Percentiles rank a stretch among this genome's conserved stretches.
Evolutionary conservation across 805 yeast genomes (phyloP).

Genomic region (Ogataea pini): DNA sequence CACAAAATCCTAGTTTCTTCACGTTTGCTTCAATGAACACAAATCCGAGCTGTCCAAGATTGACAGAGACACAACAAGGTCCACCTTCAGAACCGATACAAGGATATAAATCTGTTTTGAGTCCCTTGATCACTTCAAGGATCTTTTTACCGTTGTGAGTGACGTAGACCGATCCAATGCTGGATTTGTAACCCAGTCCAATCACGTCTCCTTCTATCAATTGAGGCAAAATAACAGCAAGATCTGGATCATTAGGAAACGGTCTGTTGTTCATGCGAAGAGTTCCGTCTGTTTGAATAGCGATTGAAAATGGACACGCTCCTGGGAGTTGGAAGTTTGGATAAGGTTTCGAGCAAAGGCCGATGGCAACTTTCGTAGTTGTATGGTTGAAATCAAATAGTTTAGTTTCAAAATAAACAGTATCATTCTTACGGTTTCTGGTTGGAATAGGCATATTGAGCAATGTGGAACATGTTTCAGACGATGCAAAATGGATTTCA

Average conservation of each 20-base stretch:
- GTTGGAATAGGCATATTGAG: slow-evolving; percentile 38
- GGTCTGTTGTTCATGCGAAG: slow-evolving; percentile 63
- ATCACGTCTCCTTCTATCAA: slow-evolving; percentile 53
- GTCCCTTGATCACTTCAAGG: slow-evolving; percentile 50
- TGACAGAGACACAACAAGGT: slow-evolving; percentile 50
- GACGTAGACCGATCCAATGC: slow-evolving; percentile 50
- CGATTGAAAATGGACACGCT: slow-evolving; percentile 64
- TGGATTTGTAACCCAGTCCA: slow-evolving; percentile 53
- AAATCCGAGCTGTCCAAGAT: slow-evolving; percentile 88
- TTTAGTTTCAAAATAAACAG: slow-evolving; percentile 68
- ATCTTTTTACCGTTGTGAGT: slow-evolving; percentile 58
- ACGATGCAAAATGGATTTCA: slow-evolving; percentile 32
- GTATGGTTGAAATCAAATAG: slow-evolving; percentile 42
- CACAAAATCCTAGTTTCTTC: slow-evolving; percentile 56
- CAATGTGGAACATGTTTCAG: slow-evolving; percentile 26
- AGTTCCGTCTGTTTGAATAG: slow-evolving; percentile 73
- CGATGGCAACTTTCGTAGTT: slow-evolving; percentile 60
- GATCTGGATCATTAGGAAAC: slow-evolving; percentile 47
- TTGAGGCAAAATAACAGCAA: slow-evolving; percentile 49
- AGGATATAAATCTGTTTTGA: slow-evolving; percentile 52
- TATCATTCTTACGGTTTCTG: slow-evolving; percentile 43
- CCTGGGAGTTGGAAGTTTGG: slow-evolving; percentile 80
- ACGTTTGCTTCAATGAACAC: slow-evolving; percentile 88
- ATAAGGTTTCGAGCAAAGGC: slow-evolving; percentile 70
- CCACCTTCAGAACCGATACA: slow-evolving; percentile 54